A percentile compares a stretch with the other conserved stretches of the same genome.
Evolutionary conservation across 768 basidiomycete genomes (phyloP).

Genomic region (Tylopilus rubrobrunneus): DNA sequence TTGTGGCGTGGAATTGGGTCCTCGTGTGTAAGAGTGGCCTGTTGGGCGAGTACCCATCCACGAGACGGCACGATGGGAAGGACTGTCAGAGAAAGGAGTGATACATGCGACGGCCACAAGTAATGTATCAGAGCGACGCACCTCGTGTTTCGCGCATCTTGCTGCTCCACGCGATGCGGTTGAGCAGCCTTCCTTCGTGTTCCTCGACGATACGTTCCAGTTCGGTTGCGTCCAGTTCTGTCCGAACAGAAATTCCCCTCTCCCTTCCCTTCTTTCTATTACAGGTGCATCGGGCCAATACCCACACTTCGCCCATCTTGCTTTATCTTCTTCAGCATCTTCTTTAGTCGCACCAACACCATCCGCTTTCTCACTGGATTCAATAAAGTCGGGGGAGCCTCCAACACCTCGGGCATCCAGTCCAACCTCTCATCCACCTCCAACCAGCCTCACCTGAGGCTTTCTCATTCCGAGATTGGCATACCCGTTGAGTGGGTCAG

Average conservation of each 20-base stretch:
- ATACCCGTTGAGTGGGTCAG: conserved; percentile 85
- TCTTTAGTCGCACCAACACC: conserved; percentile 18
- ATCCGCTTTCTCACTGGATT: conserved; percentile 18
- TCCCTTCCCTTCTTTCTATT: conserved; percentile 16
- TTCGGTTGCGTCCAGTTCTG: conserved; percentile 61
- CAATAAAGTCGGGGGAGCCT: conserved; percentile 28
- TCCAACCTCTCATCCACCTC: conserved; percentile 71
- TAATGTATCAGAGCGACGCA: conserved; percentile 27
- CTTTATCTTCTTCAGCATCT: conserved; percentile 38
- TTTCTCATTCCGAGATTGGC: conserved; percentile 79
- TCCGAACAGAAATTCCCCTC: conserved; percentile 36
- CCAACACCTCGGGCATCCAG: conserved; percentile 78
- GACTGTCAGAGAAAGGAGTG: conserved; percentile 34
- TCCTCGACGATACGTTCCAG: conserved; percentile 80
- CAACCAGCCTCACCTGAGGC: conserved; percentile 76
- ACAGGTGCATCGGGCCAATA: conserved; percentile 51
- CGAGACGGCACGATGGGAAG: conserved; percentile 84
- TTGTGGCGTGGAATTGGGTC: conserved; percentile 46
- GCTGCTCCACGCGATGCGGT: conserved; percentile 79
- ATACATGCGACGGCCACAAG: not conserved
- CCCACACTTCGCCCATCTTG: conserved; percentile 55
- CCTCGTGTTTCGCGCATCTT: conserved; percentile 72
- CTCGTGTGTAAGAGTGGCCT: conserved; percentile 33
- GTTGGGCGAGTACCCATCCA: conserved; percentile 62
- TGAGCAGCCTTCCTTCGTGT: conserved; percentile 67